Evolutionary conservation across 2,329 filamentous ascomycete species (phyloP), one percentile per base, ranked within the genome.

Genomic region (Meredithiella fracta): DNA sequence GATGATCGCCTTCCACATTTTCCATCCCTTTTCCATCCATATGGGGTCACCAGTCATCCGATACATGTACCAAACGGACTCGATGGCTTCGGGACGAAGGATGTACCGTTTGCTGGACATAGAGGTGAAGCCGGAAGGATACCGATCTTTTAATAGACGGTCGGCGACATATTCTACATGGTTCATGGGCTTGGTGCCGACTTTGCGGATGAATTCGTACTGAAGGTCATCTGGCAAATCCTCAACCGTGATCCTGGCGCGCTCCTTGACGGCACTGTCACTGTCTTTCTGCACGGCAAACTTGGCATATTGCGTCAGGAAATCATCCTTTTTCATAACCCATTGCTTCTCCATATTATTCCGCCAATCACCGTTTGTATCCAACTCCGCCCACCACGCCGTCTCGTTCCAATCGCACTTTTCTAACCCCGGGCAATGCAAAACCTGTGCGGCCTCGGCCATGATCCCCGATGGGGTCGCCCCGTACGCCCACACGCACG

Each of bases 41-140:
- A 69, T 67, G 1, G 74, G 69, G 60, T 92, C 84, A 51, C 87
- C 89, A 0, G 87, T 94, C 67, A 94, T 87, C 64, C 89, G 85
- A 70, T 94, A 92, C 73, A 94, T 83, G 69, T 90, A 86, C 76
- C 88, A 94, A 14, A 94, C 81, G 0, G 83, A 88, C 64, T 94
- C 88, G 62, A 94, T 89, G 0, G 86, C 86, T 71, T 94, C 88
- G 20, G 87, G 86, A 22, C 80, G 72, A 34, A 84, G 72, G 59
- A 83, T 79, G 61, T 84, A 84, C n/a, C 70, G 68, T 52, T 63
- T 66, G 55, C 67, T 68, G 8, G 62, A 62, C 23, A 83, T 67
- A 25, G 63, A 62, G 6, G 70, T 67, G 60, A 76, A 80, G 5
- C 80, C 79, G 1, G 70, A 68, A 2, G 74, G 74, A 1, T 82